Evolutionary conservation across 2,329 filamentous ascomycete species (phyloP), one percentile per base, ranked within the genome.

Genomic region (Calonectria crousiana): DNA sequence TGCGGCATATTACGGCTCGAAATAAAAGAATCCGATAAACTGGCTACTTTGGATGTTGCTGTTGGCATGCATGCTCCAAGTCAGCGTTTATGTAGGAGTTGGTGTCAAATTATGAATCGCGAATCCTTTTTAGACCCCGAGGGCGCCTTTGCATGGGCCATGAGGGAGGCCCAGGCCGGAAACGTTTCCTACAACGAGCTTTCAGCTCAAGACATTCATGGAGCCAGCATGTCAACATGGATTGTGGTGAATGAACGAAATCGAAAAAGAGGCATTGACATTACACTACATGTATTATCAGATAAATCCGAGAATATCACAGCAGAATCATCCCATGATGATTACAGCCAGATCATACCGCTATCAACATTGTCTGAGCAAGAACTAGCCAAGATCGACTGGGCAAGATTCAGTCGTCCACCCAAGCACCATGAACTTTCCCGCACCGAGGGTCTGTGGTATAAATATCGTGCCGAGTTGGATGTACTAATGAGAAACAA

Each of bases 141-240:
- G 51, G 41, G 51, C 11, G 51, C 66, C 16, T 68, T 68, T 47
- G 20, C 49, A 4, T 68, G 66, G 66, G 66, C 36, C 2, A 44
- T 58, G 66, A 36, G 66, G 20, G 66, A 58, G 51, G 66, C 66
- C 6, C 13, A 58, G 11, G 52, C 66, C 10, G 66, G 66, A 14
- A 68, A 68, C 4, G 20, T 68, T 23, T 32, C 34, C 4, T 68
- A 44, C 26, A 41, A 44, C 14, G 66, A 56, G 26, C 18, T 68
- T 18, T 68, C 66, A 11, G 56, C 66, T 6, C 51, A 68, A 13
- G 66, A 68, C 66, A 68, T 68, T 16, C 66, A 58, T 34, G 66
- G 66, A 3, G 16, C 36, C n/a, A 36, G 58, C 11, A 32, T 68
- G 66, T 47, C 66, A 4, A 58, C 49, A n/a, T 68, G 66, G 66